Conservation (phyloP, 768 basidiomycete species). For the Leccinum barrowsii region DNA sequence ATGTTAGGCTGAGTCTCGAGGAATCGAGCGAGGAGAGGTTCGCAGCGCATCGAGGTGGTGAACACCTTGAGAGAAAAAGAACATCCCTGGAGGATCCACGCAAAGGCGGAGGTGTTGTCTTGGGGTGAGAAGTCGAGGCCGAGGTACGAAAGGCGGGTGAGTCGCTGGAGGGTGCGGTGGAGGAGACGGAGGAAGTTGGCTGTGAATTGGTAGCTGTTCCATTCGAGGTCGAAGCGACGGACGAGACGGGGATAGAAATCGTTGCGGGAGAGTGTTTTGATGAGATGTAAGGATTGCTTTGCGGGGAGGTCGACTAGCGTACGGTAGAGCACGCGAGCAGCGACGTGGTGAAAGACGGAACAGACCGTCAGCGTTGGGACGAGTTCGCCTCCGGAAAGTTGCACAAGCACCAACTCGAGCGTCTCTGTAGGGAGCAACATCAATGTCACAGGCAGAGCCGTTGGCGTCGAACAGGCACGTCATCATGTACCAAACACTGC, state of each 20-base stretch:
- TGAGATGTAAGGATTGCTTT: conserved; percentile 32
- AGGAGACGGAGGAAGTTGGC: conserved; percentile 49
- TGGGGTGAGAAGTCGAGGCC: conserved; percentile 45
- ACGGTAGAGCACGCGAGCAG: conserved; percentile 35
- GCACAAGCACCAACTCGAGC: conserved; percentile 30
- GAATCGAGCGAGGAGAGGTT: conserved; percentile 44
- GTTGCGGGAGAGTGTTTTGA: conserved; percentile 39
- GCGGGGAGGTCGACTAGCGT: conserved; percentile 35
- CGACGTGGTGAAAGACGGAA: conserved; percentile 27
- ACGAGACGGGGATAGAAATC: conserved; percentile 39
- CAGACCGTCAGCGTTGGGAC: conserved; percentile 21
- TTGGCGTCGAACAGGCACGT: too few species aligned
- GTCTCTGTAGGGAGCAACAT: conserved; percentile 23
- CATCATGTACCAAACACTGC: too few species aligned
- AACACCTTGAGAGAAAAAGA: conserved; percentile 45
- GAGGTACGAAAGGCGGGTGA: conserved; percentile 40
- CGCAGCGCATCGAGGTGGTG: conserved; percentile 56
- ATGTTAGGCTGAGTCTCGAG: conserved; percentile 48
- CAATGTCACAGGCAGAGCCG: too few species aligned
- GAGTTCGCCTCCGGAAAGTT: conserved; percentile 28
- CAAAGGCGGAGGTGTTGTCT: conserved; percentile 34
- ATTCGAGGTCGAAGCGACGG: conserved; percentile 45
- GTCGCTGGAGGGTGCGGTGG: conserved; percentile 38
- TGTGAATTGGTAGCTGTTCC: conserved; percentile 36
- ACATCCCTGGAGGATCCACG: conserved; percentile 48